Percentiles rank a stretch among this genome's conserved stretches.
phyloP scores from a whole-genome alignment of 768 basidiomycete species.

The Podaxis pistillaris region DNA sequence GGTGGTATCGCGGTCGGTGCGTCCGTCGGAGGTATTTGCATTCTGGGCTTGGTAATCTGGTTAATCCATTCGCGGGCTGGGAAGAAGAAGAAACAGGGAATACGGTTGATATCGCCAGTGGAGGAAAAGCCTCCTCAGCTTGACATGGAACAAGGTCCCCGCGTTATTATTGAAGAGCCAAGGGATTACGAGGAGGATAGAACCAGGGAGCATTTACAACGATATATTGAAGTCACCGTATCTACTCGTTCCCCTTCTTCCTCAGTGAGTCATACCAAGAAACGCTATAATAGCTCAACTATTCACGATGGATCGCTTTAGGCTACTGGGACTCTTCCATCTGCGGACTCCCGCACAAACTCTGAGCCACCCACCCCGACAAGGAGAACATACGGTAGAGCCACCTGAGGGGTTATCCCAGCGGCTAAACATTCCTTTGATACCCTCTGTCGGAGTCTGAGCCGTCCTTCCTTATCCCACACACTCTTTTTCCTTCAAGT shows the following conservation, averaged over 20 bases:
- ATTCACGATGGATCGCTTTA: background rate
- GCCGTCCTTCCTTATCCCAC: background rate
- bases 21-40: background rate
- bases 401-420: background rate
- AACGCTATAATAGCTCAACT: background rate
- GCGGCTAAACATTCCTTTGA: background rate
- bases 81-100: background rate
- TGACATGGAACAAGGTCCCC: background rate
- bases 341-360: background rate
- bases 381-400: background rate
- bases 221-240: background rate
- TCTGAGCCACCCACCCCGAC: constrained; percentile 1
- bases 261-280: background rate
- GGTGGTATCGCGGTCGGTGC: background rate
- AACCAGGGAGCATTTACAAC: background rate
- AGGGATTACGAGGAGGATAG: background rate
- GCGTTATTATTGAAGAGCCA: background rate
- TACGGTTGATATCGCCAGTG: background rate
- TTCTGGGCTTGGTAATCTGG: background rate
- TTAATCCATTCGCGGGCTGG: background rate
- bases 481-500: background rate
- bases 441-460: background rate
- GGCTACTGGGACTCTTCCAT: background rate
- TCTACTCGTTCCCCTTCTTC: background rate
- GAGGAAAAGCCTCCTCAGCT: background rate